Conservation (phyloP, 2,329 filamentous ascomycete species). For the Elsinoe necatrix region DNA sequence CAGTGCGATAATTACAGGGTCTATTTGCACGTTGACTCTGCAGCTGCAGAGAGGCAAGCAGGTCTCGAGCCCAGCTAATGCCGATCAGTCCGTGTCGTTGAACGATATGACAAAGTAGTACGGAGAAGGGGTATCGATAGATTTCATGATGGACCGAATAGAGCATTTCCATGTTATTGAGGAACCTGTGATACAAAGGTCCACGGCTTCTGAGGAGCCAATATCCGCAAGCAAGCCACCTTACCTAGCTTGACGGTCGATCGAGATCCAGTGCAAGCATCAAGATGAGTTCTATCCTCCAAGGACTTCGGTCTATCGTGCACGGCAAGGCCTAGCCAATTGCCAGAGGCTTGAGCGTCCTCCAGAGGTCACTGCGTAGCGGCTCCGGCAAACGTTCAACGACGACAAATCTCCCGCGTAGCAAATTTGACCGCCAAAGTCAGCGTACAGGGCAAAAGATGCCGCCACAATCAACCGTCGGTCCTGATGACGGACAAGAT, state of each 20-base stretch:
- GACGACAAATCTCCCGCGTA: slow-evolving; percentile 7
- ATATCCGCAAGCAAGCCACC: neutral
- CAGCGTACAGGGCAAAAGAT: neutral
- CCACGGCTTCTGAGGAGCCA: neutral
- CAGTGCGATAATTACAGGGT: neutral
- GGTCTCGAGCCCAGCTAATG: neutral
- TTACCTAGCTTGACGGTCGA: neutral
- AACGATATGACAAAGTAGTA: neutral
- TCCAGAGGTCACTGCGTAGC: neutral
- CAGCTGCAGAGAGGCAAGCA: neutral
- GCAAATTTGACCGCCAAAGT: neutral
- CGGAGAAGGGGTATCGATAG: neutral
- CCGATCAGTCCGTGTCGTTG: neutral
- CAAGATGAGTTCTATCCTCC: neutral
- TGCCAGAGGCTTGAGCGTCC: neutral
- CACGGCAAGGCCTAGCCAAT: neutral
- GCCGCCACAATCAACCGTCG: neutral
- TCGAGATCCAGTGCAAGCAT: neutral
- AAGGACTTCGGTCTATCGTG: neutral
- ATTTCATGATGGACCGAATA: neutral
- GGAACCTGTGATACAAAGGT: neutral
- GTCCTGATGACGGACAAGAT: neutral
- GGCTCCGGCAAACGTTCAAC: slow-evolving; percentile 8
- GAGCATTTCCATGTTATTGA: neutral
- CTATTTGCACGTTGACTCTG: neutral